Conservation (phyloP, 1,284 basidiomycete species). For the Sphagnurus paluster region DNA sequence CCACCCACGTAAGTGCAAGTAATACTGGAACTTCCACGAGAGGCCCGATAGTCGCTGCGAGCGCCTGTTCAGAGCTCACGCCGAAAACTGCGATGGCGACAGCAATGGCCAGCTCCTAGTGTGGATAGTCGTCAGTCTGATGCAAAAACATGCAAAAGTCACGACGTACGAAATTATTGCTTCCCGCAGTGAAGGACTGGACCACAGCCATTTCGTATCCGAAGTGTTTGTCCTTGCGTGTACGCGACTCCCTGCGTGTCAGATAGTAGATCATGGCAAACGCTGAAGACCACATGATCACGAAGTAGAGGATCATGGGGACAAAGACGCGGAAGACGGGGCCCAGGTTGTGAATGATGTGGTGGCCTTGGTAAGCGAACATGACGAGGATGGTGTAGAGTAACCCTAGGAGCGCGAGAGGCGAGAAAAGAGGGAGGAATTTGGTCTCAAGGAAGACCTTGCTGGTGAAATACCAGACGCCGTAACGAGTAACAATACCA, state of each 20-base stretch:
- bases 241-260: constrained; percentile 22
- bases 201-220: constrained; percentile 73
- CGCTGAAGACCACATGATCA: constrained; percentile 72
- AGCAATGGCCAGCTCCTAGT: constrained; percentile 85
- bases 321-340: constrained; percentile 79
- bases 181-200: constrained; percentile 60
- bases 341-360: constrained; percentile 66
- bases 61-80: constrained; percentile 69
- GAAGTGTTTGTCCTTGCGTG: constrained; percentile 30
- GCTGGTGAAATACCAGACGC: constrained; percentile 49
- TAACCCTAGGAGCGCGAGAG: constrained; percentile 71
- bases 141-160: not conserved
- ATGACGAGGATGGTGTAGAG: constrained; percentile 79
- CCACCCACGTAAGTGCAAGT: constrained; percentile 70
- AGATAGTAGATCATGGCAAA: constrained; percentile 61
- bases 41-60: constrained; percentile 80
- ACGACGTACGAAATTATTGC: constrained; percentile 43
- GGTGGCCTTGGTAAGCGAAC: constrained; percentile 69
- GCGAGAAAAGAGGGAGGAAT: constrained; percentile 73
- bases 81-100: constrained; percentile 81
- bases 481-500: constrained; percentile 3
- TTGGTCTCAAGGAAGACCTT: constrained; percentile 49
- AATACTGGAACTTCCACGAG: constrained; percentile 81
- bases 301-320: constrained; percentile 79
- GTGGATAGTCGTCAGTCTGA: too few relatives aligned